Percentiles rank a stretch among this genome's conserved stretches.
phyloP scores from a whole-genome alignment of 805 yeast species.

The Candida maltosa region DNA sequence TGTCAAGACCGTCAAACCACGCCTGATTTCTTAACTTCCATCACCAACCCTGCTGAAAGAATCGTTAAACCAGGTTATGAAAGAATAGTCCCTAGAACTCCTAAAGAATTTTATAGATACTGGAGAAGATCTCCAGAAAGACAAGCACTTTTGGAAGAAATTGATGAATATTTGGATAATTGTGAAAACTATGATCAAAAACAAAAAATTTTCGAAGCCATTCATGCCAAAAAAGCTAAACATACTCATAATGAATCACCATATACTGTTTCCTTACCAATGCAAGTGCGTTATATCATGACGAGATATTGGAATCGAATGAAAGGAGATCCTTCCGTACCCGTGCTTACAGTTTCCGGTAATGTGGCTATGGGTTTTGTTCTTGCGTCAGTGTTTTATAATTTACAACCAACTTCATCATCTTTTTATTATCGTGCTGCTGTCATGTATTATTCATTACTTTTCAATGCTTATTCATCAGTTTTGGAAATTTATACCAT shows the following conservation, averaged over 20 bases:
- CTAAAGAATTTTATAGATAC: slow-evolving; percentile 24
- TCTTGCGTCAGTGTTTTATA: slow-evolving; percentile 56
- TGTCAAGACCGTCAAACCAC: slow-evolving; percentile 40
- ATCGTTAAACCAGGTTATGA: slow-evolving; percentile 35
- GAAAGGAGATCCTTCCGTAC: slow-evolving; percentile 48
- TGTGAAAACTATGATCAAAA: slow-evolving; percentile 11
- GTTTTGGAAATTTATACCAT: slow-evolving; percentile 52
- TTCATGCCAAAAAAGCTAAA: slow-evolving; percentile 50
- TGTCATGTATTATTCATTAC: slow-evolving; percentile 62
- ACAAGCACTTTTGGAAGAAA: slow-evolving; percentile 33
- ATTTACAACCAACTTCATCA: slow-evolving; percentile 38
- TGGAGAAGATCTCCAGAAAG: slow-evolving; percentile 42
- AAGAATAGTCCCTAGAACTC: slow-evolving; percentile 23
- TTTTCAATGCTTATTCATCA: slow-evolving; percentile 62
- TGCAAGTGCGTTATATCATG: slow-evolving; percentile 49
- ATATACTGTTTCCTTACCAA: slow-evolving; percentile 38
- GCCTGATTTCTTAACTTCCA: slow-evolving; percentile 31
- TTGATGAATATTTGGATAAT: slow-evolving; percentile 32
- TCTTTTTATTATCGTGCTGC: slow-evolving; percentile 59
- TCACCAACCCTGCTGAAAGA: slow-evolving; percentile 27
- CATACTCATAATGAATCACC: slow-evolving; percentile 42
- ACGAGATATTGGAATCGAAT: slow-evolving; percentile 48
- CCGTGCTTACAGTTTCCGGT: slow-evolving; percentile 39
- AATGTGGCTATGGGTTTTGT: slow-evolving; percentile 53
- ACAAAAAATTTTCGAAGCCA: slow-evolving; percentile 33